Percentiles rank a stretch among this genome's conserved stretches.
These are phyloP conservation scores for Aspergillus latus DNA, from an alignment of 2,329 filamentous ascomycete species.

Conservation along the genomic window DNA sequence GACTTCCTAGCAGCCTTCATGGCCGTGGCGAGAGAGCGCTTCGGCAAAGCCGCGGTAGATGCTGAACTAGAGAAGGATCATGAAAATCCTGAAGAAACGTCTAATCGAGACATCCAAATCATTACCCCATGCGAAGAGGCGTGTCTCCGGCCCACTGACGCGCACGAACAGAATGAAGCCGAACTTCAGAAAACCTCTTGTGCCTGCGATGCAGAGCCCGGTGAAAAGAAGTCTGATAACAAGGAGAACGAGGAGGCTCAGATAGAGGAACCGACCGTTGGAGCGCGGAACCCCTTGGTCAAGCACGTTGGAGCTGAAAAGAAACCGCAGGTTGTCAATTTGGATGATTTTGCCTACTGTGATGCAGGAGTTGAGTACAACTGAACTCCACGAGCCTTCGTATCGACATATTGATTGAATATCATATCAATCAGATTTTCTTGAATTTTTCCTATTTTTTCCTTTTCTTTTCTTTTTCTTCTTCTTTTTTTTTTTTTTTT, in stretches of 20 bases:
- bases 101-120: no score
- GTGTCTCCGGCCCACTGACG: background rate
- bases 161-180: background rate
- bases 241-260: background rate
- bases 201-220: background rate
- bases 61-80: background rate
- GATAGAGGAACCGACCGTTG: background rate
- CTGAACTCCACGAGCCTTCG: background rate
- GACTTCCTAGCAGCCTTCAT: slow-evolving; percentile 13
- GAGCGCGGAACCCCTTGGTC: background rate
- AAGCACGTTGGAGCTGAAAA: slow-evolving; percentile 10
- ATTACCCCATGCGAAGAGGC: background rate
- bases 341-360: background rate
- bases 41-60: background rate
- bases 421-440: background rate
- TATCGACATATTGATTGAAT: background rate
- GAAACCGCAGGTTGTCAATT: slow-evolving; percentile 2
- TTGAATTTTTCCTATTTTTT: background rate
- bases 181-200: background rate
- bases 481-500: no score
- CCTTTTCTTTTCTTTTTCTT: no score
- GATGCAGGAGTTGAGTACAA: background rate
- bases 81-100: no score
- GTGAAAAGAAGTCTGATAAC: background rate
- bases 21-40: background rate